A percentile compares a stretch with the other conserved stretches of the same genome.
These are phyloP conservation scores for Ceratocystis destructans DNA, from an alignment of 2,329 filamentous ascomycete species.

Conservation along the genomic window DNA sequence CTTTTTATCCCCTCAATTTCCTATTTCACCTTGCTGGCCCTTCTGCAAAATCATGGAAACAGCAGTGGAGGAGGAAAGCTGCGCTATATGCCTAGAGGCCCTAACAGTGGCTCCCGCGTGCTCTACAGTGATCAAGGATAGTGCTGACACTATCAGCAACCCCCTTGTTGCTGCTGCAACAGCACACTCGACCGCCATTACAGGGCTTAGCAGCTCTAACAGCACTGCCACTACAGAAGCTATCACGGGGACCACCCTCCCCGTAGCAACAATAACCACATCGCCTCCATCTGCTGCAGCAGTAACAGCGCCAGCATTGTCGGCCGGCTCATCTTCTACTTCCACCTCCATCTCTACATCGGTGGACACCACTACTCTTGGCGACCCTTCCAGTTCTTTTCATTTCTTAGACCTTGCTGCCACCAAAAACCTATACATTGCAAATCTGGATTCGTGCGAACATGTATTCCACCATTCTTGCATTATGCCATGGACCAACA, in stretches of 20 bases:
- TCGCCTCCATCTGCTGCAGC: background rate
- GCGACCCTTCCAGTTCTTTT: conserved; percentile 20
- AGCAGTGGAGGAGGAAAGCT: conserved; percentile 9
- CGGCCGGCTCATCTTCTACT: background rate
- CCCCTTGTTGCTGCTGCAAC: conserved; percentile 20
- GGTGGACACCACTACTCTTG: conserved; percentile 20
- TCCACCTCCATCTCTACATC: background rate
- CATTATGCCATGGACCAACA: conserved; percentile 84
- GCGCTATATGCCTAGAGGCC: conserved; percentile 13
- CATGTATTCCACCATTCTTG: conserved; percentile 90
- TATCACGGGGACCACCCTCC: background rate
- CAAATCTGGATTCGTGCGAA: conserved; percentile 60
- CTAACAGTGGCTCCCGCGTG: conserved; percentile 1
- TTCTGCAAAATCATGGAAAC: conserved; percentile 7
- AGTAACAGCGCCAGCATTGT: background rate
- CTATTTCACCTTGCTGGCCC: background rate
- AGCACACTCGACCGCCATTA: background rate
- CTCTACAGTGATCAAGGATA: conserved; percentile 20
- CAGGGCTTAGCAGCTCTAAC: background rate
- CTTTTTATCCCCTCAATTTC: background rate
- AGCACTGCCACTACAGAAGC: background rate
- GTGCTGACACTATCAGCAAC: conserved; percentile 22
- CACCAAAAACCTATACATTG: conserved; percentile 26
- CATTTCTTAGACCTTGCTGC: background rate
- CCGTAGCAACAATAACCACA: background rate